Evolutionary conservation across 805 yeast genomes (phyloP).

Genomic region (Nakazawaea siamensis): DNA sequence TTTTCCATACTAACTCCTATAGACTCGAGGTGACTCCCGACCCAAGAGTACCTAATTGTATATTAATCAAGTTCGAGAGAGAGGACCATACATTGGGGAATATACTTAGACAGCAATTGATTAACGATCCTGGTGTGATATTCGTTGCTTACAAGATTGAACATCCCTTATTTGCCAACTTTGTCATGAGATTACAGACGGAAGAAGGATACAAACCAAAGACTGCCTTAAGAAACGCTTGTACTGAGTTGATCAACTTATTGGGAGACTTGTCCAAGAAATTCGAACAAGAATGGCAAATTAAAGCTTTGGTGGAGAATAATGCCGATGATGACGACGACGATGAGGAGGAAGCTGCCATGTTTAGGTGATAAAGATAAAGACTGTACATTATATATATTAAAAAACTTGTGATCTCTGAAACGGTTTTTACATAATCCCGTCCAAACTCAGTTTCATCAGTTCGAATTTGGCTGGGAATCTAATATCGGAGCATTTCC

Average conservation of each 20-base stretch:
- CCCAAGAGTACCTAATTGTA: conserved; percentile 91
- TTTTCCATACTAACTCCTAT: conserved; percentile 7
- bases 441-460: conserved; percentile 64
- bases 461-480: conserved; percentile 41
- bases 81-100: conserved; percentile 98
- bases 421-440: conserved; percentile 17
- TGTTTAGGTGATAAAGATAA: conserved; percentile 4
- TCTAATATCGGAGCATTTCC: conserved; percentile 34
- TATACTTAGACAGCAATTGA: conserved; percentile 74
- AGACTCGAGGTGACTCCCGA: conserved; percentile 86
- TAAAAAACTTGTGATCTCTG: neutral
- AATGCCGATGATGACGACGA: conserved; percentile 43
- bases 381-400: neutral
- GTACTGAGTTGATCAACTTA: conserved; percentile 74
- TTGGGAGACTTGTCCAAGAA: conserved; percentile 65
- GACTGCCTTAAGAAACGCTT: conserved; percentile 85
- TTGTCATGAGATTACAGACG: conserved; percentile 89
- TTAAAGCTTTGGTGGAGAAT: conserved; percentile 52
- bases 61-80: conserved; percentile 85
- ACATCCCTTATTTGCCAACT: conserved; percentile 95
- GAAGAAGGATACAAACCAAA: conserved; percentile 91
- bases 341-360: conserved; percentile 8
- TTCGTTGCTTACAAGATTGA: conserved; percentile 97
- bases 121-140: conserved; percentile 80
- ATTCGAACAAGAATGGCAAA: conserved; percentile 89